Base-by-base conservation (phyloP, 2,329 filamentous ascomycete genomes). In the Decorospora gaudefroyi region DNA sequence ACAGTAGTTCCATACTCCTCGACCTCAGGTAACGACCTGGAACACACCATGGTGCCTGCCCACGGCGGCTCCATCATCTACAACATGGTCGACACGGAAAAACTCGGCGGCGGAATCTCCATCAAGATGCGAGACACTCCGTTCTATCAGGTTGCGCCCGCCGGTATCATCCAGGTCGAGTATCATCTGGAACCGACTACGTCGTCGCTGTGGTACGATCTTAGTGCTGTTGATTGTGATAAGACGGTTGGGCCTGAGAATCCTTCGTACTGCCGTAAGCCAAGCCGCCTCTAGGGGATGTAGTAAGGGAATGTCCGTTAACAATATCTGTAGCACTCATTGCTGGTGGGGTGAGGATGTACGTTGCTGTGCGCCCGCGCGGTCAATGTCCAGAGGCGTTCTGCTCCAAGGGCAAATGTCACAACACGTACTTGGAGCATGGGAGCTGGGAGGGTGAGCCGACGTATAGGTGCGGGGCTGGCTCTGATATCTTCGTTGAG, bases 71-170 rank as follows among this genome's bases (percentile, higher is more conserved):
- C 39, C 1, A 18, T 37, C 7, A n/a, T 41, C 8, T 54, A 59
- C 21, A 10, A 10, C 10, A 56, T 64, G 55, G 3, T 23, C 2
- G 43, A 51, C 21, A 49, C 49, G 2, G 44, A 48, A 23, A 4
- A 4, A 3, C 21, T 40, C 2, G 26, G 26, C 5, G 49, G 50
- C 9, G 58, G 59, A 4, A 42, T 59, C 3, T 33, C 46, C 4
- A 26, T 65, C 33, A 65, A 63, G 27, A 48, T 64, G 10, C 52
- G 61, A 17, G 59, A 63, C 26, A n/a, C 51, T 3, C 53, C 56
- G 2, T 12, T 37, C 26, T 61, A 62, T 15, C 17, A 35, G 2
- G 25, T 35, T 5, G 48, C 42, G 1, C 55, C 59, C 2, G 51
- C 50, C 3, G 58, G 59, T 2, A 62, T 63, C 33, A 33, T 62